These are phyloP conservation scores for Blumeriella jaapii DNA, from an alignment of 2,329 filamentous ascomycete species.

Conservation along the genomic window DNA sequence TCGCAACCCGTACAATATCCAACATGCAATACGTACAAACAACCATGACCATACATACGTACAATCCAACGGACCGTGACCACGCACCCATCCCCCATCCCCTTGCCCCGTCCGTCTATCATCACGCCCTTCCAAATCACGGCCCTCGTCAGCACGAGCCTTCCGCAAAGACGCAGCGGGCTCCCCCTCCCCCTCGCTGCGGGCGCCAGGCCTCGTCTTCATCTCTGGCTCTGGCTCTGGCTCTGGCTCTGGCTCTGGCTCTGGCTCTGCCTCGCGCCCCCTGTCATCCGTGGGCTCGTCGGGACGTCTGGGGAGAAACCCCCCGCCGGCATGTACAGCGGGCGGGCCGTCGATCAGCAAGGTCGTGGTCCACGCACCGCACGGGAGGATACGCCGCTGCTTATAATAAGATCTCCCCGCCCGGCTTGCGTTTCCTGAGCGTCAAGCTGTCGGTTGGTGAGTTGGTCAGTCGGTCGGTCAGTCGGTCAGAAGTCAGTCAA, in stretches of 20 bases:
- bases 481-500: too few species aligned
- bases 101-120: too few species aligned
- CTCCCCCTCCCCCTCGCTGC: neutral
- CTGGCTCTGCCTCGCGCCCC: constrained; percentile 1
- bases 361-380: constrained; percentile 9
- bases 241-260: constrained; percentile 1
- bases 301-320: neutral
- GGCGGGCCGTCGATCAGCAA: constrained; percentile 15
- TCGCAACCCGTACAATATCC: too few species aligned
- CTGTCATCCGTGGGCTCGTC: neutral
- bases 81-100: too few species aligned
- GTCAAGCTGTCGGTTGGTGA: too few species aligned
- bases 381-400: constrained; percentile 12
- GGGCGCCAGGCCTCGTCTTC: constrained; percentile 2
- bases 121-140: too few species aligned
- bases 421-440: constrained; percentile 1
- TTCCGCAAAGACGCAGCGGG: neutral
- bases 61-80: too few species aligned
- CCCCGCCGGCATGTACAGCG: constrained; percentile 13
- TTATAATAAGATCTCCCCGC: constrained; percentile 8
- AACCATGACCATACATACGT: too few species aligned
- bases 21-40: too few species aligned
- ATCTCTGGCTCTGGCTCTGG: neutral
- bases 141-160: too few species aligned
- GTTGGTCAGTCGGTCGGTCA: too few species aligned